Evolutionary conservation across 805 yeast species (phyloP), one percentile per base, ranked within the genome.

Genomic region (Clavispora santaluciae): DNA sequence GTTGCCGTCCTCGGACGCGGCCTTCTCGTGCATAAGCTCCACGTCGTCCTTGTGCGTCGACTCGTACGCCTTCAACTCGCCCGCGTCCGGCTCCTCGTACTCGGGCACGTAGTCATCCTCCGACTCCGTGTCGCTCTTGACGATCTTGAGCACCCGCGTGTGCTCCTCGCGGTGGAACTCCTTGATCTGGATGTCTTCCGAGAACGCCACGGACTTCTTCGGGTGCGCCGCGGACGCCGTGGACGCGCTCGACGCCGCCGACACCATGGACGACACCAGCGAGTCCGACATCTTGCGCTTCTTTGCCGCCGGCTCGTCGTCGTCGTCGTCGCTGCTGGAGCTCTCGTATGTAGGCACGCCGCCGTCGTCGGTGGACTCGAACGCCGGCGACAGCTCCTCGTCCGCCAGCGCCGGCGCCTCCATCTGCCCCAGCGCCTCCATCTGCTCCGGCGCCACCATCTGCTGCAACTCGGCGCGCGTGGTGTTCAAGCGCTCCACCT

Each of bases 101-200:
- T n/a, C 21, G 11, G 31, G 38, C 20, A 16, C 34, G 37, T 33
- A 24, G 13, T 26, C 39, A 26, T 51, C 48, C 6, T 40, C 42
- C 5, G 34, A 28, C 11, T 43, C 48, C 12, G 35, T 38, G 31
- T 53, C 57, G 39, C 62, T 54, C 21, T 51, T 51, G n/a, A 49
- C 49, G 9, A 57, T 52, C 24, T 53, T 51, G 22, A 53, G 51
- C 8, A 38, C 45, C 21, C 53, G 57, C 4, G 57, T 47, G 22
- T 57, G 56, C n/a, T 64, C 70, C 35, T 68, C 73, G 6, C 66
- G 47, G 22, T 62, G 68, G 41, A 55, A 68, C 45, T 68, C 74
- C 44, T 68, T 68, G 22, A 68, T 57, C 48, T 68, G 68, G 13
- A 68, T 55, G 33, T 67, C 66, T 38, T 68, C 72, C 0, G 71